Evolutionary conservation across 2,329 filamentous ascomycete species (phyloP).

Genomic region (Endocalyx cinctus): DNA sequence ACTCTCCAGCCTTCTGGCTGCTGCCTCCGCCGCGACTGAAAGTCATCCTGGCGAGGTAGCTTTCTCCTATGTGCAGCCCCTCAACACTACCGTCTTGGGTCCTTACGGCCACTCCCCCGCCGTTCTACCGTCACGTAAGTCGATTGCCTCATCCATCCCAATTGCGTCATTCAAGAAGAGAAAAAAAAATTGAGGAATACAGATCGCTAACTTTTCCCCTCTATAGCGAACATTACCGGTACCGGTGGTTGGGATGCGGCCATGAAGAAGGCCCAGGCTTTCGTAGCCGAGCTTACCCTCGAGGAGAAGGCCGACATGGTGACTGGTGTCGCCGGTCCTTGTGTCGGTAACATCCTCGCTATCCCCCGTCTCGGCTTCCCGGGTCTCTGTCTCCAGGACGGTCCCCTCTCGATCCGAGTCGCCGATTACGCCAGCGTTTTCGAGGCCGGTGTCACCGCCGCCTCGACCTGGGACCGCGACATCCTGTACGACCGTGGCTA

Average conservation of each 20-base stretch:
- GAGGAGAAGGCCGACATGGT: conserved; percentile 15
- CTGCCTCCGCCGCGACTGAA: conserved; percentile 22
- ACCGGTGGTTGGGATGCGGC: conserved; percentile 31
- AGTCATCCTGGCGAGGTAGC: conserved; percentile 20
- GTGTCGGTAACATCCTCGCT: conserved; percentile 1
- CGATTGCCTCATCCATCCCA: no score
- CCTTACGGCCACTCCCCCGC: conserved; percentile 34
- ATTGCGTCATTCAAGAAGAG: no score
- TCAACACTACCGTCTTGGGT: conserved; percentile 36
- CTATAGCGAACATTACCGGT: conserved; percentile 32
- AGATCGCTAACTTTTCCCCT: neutral
- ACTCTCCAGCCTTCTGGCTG: conserved; percentile 28
- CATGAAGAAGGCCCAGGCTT: conserved; percentile 30
- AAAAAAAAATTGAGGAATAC: no score
- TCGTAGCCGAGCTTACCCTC: conserved; percentile 11
- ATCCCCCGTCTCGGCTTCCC: conserved; percentile 10
- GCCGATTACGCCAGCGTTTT: conserved; percentile 35
- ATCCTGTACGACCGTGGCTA: conserved; percentile 4
- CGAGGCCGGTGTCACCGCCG: conserved; percentile 2
- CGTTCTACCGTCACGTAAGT: conserved; percentile 33
- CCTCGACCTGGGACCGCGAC: conserved; percentile 4
- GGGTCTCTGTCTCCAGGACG: conserved; percentile 43
- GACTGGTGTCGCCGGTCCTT: conserved; percentile 11
- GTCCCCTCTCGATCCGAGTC: conserved; percentile 2
- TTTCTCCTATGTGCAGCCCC: conserved; percentile 36